Base-by-base conservation (phyloP, 2,329 filamentous ascomycete species). In the Whalleya microplaca region DNA sequence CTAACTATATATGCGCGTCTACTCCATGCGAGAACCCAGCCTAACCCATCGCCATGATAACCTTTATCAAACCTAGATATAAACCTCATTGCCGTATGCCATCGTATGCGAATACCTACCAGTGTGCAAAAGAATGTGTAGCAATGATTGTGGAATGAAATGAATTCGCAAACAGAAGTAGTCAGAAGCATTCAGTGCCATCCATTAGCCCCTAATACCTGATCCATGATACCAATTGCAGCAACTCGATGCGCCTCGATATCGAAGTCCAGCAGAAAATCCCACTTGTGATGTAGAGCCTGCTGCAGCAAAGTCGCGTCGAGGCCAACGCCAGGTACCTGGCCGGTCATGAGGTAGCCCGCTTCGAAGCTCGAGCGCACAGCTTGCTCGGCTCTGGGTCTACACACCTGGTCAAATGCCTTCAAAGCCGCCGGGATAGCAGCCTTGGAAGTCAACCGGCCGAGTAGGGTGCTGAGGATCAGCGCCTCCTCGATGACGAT, bases 401-500 rank as follows among this genome's bases (percentile, higher is more conserved):
- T 61, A 41, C 67, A 71, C 1, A 67, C 61, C 5, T 58, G 58
- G 32, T 71, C 69, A 45, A 64, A 71, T 2, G 68, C 67, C n/a
- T 62, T 62, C 3, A 71, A 54, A 4, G 69, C 69, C 9, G 65
- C 62, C 1, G 64, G 61, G 10, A 69, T 59, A 0, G 58, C 61
- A 1, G 54, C 52, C 20, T 44, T 58, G 1, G 68, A 67, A 2
- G 66, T 27, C 8, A 61, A 42, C 4, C 66, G 63, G 1, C 66
- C 62, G 18, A 72, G 59, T 2, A 72, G 59, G 7, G 63, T 64
- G 12, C 56, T 59, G 1, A 71, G 62, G 10, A 71, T 51, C 23
- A 70, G 56, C 1, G 65, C 69, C 48, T 72, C 63, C 55, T 72
- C 69, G 20, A 69, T 32, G 8, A 63, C 64, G 21, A 68, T 45